Base-by-base conservation (phyloP, 2,329 filamentous ascomycete genomes). In the Orbilia javanica region DNA sequence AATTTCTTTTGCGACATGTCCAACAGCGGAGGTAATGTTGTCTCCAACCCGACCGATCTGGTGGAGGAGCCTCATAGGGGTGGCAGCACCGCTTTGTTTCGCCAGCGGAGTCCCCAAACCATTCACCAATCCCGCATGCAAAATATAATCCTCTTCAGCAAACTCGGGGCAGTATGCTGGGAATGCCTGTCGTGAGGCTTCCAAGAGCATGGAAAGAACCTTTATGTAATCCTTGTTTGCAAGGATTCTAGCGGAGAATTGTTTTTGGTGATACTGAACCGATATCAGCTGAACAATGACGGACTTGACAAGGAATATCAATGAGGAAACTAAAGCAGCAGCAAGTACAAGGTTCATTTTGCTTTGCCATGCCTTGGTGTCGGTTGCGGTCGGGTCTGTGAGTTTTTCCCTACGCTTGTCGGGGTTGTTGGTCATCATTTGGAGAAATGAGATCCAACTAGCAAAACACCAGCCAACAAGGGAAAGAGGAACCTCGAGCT, bases 91-190 rank as follows among this genome's bases (percentile, higher is more conserved):
- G 2, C 87, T 88, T 50, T 85, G 87, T 74, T 88, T 89, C 3
- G 48, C 36, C 25, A 39, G 62, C 11, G 80, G 79, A 18, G 79
- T 80, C 4, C 71, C 78, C 7, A 81, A 22, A 78, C 87, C 88
- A 15, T 87, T 86, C 18, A 93, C 86, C 80, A 89, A 87, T 76
- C 90, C 92, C 84, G 97, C 94, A 82, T 92, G 93, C 83, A 99
- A 97, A 82, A 93, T 87, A 83, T 94, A 92, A 84, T 99, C 96
- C 83, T 98, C 96, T 25, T 97, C 93, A 18, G 88, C 87, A 82
- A 99, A 98, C 82, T 98, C 95, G 25, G 87, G 88, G 85, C 94
- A 97, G 85, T 97, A 97, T 85, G 94, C 92, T 27, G 96, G 96
- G 82, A 98, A 99, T 63, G 98, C 87, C 4, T 90, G 88, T 66